Base-by-base conservation (phyloP, 768 basidiomycete species). In the Auricularia heimuer region DNA sequence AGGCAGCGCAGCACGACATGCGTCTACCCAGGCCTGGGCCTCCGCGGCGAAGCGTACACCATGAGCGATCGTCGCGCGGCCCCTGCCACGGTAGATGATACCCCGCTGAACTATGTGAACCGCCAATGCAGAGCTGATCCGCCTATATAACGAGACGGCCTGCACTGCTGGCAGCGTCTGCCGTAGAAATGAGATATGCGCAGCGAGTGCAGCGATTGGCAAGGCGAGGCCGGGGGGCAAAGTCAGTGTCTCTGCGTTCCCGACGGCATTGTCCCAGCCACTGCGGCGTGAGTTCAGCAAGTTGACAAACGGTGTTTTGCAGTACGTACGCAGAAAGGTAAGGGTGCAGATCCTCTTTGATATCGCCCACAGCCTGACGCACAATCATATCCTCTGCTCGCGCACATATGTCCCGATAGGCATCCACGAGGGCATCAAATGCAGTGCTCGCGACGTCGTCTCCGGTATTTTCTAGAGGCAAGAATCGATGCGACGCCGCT, bases 301-400 rank as follows among this genome's bases (percentile, higher is more conserved):
- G 54, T 24, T 14, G 51, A 45, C 56, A 34, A 24, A 16, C 35
- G 36, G 24, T 33, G 61, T 82, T 81, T 75, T 74, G 54, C 74
- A 14, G 39, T 14, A 42, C 78, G 63, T 77, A 78, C 72, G 82
- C 79, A 12, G 77, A 76, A 65, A 94, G 83, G 75, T 98, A 92
- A 1, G 81, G 74, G 72, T 87, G 91, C 47, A 97, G 77, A 33
- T 83, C 83, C 11, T 76, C 76, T 74, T 95, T 89, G 60, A 96
- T 85, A 73, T 99, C 97, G 3, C 82, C 82, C 62, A 84, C 89
- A 16, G 94, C 80, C 70, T 92, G 90, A 68, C 89, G 86, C 16
- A 92, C 83, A 42, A 94, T 82, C 84, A 98, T 89, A 62, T 91
- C 90, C 72, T 97, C 92, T 3, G 92, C 85, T n/a, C 94, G 83